Evolutionary conservation across 2,329 filamentous ascomycete genomes (phyloP).

Genomic region (Amphichorda felina): DNA sequence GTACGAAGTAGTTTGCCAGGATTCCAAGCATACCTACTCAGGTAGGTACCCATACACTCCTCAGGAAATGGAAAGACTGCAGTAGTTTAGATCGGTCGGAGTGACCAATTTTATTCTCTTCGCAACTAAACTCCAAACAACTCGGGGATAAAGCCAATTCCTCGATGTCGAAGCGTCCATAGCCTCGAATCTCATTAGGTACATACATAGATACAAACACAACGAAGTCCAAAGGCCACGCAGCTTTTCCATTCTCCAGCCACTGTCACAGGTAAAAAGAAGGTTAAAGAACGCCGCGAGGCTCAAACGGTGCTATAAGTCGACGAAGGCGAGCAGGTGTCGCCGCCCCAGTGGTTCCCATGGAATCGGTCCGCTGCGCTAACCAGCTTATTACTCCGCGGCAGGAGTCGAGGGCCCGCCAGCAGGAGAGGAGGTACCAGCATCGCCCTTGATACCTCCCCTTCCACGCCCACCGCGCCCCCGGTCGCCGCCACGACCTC

Average conservation of each 20-base stretch:
- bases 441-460: slow-evolving; percentile 48
- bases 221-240: neutral
- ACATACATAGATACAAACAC: slow-evolving; percentile 18
- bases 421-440: slow-evolving; percentile 42
- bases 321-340: neutral
- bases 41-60: too few species aligned
- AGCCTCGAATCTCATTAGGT: slow-evolving; percentile 23
- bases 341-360: neutral
- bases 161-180: slow-evolving; percentile 13
- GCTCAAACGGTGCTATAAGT: slow-evolving; percentile 1
- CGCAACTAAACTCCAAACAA: slow-evolving; percentile 19
- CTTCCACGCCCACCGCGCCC: slow-evolving; percentile 43
- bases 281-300: slow-evolving; percentile 1
- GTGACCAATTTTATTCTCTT: slow-evolving; percentile 12
- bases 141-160: slow-evolving; percentile 11
- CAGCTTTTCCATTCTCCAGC: neutral
- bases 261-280: slow-evolving; percentile 1
- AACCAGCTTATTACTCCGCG: slow-evolving; percentile 14
- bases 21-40: too few species aligned
- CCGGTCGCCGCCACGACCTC: slow-evolving; percentile 46
- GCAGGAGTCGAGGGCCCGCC: slow-evolving; percentile 37
- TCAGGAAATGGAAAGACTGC: too few species aligned
- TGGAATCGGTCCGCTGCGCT: slow-evolving; percentile 1
- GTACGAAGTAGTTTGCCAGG: too few species aligned
- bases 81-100: too few species aligned